A percentile compares a stretch with the other conserved stretches of the same genome.
Conservation (phyloP, 140 eudicot genomes). For the Flaveria floridana region DNA sequence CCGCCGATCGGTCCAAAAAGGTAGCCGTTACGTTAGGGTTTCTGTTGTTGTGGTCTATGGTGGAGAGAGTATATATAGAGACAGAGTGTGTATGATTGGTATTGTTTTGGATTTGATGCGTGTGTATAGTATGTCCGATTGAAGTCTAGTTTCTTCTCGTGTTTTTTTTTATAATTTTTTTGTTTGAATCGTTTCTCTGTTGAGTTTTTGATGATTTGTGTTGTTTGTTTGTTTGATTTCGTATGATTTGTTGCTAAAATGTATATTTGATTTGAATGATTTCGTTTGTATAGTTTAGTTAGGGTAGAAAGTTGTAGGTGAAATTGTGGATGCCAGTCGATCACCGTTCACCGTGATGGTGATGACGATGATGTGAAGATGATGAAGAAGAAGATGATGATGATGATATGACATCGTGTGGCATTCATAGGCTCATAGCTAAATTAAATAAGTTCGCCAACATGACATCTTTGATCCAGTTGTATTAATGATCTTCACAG, state of each 20-base stretch:
- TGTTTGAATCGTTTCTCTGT: not conserved
- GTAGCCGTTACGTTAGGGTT: constrained; percentile 25
- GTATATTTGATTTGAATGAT: no score
- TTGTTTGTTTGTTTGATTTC: not conserved
- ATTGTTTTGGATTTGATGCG: not conserved
- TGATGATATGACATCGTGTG: no score
- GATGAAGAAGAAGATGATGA: no score
- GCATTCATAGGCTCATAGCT: not conserved
- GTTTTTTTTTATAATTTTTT: not conserved
- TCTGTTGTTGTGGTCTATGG: not conserved
- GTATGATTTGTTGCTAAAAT: not conserved
- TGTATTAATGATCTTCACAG: no score
- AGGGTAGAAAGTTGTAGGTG: not conserved
- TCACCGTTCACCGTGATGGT: no score
- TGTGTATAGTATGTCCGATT: not conserved
- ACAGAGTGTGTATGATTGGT: not conserved
- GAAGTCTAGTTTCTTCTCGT: not conserved
- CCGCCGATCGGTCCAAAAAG: constrained; percentile 34
- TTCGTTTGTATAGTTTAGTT: not conserved
- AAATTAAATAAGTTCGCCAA: not conserved
- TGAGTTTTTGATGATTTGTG: constrained; percentile 7
- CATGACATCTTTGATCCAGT: not conserved
- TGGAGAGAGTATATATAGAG: no score
- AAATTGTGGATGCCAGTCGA: no score
- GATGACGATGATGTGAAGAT: no score